A percentile compares a stretch with the other conserved stretches of the same genome.
phyloP scores from a whole-genome alignment of 140 eudicot species.

The Cichorium intybus region DNA sequence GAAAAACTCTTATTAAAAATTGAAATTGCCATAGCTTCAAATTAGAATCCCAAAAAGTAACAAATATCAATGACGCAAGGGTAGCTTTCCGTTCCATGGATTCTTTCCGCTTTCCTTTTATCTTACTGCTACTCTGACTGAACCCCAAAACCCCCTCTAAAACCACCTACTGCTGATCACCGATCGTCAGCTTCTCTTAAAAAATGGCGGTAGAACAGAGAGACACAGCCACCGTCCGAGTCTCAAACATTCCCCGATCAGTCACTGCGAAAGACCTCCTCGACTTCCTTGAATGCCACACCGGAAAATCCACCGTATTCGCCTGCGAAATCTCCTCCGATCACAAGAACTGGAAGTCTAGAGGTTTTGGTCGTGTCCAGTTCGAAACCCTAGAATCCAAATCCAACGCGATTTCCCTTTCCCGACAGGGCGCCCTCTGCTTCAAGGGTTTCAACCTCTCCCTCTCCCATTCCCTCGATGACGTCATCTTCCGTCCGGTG shows the following conservation, averaged over 20 bases:
- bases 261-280: slow-evolving; percentile 60
- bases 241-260: slow-evolving; percentile 71
- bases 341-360: slow-evolving; percentile 80
- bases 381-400: slow-evolving; percentile 66
- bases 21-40: no score
- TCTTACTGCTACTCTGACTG: neutral
- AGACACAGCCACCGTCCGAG: slow-evolving; percentile 48
- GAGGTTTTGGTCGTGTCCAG: slow-evolving; percentile 76
- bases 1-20: no score
- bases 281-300: slow-evolving; percentile 49
- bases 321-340: slow-evolving; percentile 78
- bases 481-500: slow-evolving; percentile 67
- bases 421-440: slow-evolving; percentile 26
- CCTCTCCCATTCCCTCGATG: slow-evolving; percentile 53
- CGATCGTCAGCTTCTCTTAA: slow-evolving; percentile 5
- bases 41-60: neutral
- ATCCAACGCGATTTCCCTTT: slow-evolving; percentile 35
- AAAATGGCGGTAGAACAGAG: slow-evolving; percentile 43
- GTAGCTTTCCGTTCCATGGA: neutral
- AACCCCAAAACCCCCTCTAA: slow-evolving; percentile 20
- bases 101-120: slow-evolving; percentile 9
- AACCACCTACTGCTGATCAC: slow-evolving; percentile 15
- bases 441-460: slow-evolving; percentile 55
- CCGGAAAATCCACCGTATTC: slow-evolving; percentile 60
- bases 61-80: neutral